Evolutionary conservation across 2,329 filamentous ascomycete genomes (phyloP).

Genomic region (Eutypella sp.): DNA sequence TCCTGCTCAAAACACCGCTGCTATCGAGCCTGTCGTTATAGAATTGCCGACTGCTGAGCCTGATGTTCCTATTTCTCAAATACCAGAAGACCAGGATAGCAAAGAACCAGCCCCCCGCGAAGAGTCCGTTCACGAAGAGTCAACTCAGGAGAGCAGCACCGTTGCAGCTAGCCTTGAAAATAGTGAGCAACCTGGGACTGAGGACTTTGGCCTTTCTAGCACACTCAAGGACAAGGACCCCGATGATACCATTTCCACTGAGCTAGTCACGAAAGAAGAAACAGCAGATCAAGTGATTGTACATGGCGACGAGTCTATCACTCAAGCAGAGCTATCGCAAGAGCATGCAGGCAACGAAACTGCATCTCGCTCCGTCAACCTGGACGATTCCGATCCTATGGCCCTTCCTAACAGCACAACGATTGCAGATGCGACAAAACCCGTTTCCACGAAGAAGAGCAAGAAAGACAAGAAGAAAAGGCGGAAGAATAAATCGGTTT

Average conservation of each 20-base stretch:
- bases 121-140: conserved; percentile 5
- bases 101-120: not conserved
- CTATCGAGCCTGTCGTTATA: too few species aligned
- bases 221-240: conserved; percentile 13
- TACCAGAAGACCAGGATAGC: too few species aligned
- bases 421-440: conserved; percentile 8
- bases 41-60: too few species aligned
- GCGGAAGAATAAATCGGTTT: conserved; percentile 3
- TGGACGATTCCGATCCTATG: conserved; percentile 1
- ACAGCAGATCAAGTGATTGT: conserved; percentile 4
- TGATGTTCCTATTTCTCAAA: too few species aligned
- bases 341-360: not conserved
- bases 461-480: conserved; percentile 29
- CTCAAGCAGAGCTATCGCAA: conserved; percentile 2
- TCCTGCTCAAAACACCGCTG: too few species aligned
- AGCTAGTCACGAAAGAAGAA: conserved; percentile 31
- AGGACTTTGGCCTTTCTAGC: conserved; percentile 6
- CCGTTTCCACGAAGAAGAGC: conserved; percentile 11
- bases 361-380: not conserved
- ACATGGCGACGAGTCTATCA: not conserved
- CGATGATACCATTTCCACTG: conserved; percentile 12
- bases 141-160: conserved; percentile 2
- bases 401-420: conserved; percentile 4
- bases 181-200: conserved; percentile 8
- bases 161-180: too few species aligned